Conservation (phyloP, 2,329 filamentous ascomycete genomes). For the Emericellopsis cladophorae region DNA sequence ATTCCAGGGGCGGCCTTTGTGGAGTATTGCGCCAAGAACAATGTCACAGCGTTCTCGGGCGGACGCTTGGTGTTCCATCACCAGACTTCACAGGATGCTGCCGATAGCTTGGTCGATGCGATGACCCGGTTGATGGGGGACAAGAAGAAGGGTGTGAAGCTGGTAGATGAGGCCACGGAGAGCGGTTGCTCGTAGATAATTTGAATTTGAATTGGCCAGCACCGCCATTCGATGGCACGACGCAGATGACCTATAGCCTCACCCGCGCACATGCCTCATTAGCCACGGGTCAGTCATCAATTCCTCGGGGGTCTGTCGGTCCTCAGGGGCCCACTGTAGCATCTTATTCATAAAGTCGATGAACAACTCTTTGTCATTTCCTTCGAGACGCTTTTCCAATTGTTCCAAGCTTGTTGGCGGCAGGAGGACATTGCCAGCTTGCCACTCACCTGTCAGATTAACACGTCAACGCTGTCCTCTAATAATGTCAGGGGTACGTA, state of each 20-base stretch:
- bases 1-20: slow-evolving; percentile 4
- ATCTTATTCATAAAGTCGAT: slow-evolving; percentile 21
- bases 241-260: too few relatives aligned
- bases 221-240: not conserved
- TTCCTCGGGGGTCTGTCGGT: slow-evolving; percentile 14
- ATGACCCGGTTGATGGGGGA: slow-evolving; percentile 2
- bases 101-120: slow-evolving; percentile 1
- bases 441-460: not conserved
- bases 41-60: slow-evolving; percentile 1
- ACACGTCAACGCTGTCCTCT: not conserved
- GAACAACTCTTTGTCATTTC: slow-evolving; percentile 13
- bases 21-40: slow-evolving; percentile 3
- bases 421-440: not conserved
- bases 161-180: not conserved
- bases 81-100: slow-evolving; percentile 1
- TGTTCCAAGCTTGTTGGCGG: not conserved
- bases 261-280: not conserved
- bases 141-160: slow-evolving; percentile 3
- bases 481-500: slow-evolving; percentile 4
- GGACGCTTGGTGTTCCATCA: slow-evolving; percentile 4
- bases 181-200: not conserved
- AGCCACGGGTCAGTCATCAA: slow-evolving; percentile 18
- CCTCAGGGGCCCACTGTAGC: slow-evolving; percentile 20
- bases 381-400: slow-evolving; percentile 15
- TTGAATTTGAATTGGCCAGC: not conserved